Base-by-base conservation (phyloP, 176 grass and related monocot genomes). In the Bolboschoenus planiculmis region DNA sequence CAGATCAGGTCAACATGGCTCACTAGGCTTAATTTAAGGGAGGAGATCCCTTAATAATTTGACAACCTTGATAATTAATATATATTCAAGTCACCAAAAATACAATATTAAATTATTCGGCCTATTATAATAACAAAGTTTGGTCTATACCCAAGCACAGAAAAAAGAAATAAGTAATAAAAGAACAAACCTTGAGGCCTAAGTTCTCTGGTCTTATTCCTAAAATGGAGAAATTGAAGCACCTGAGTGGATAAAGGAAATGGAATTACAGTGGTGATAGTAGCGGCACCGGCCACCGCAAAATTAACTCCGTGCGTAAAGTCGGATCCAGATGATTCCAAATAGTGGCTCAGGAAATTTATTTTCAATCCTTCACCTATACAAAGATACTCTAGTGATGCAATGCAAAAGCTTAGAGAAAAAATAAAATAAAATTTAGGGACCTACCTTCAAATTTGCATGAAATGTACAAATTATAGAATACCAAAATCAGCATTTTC, bases 231-330 rank as follows among this genome's bases (percentile, higher is more conserved):
- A 70, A 92, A 90, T 51, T 92, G 90, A 24, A 74, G 72, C 0
- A 90, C 85, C 39, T 92, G 90, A 51, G 47, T 89, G 40, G 35
- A 62, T 14, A 92, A 84, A 47, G 85, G 24, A 78, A 92, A 87
- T 34, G 30, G 16, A 43, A 58, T 26, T 26, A 5, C 8, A 10
- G 33, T 77, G 7, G 2, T 10, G 15, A 47, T 55, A 2, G 61
- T 78, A 48, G 83, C 75, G 0, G 83, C 90, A 20, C 87, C 90
- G 29, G 90, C 85, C 37, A 80, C 57, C 27, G 88, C 91, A 34
- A 93, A 93, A 84, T 93, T 90, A n/a, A 85, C 91, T 27, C 91
- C 91, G 34, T 90, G 70, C 0, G 71, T 75, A 42, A 90, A 90
- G 29, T 83, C 75, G 29, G 68, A 36, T 16, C 88, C 91, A 2